Percentiles rank a stretch among this genome's conserved stretches.
Conservation (phyloP, 2,329 filamentous ascomycete genomes). For the Rutstroemia sp. region DNA sequence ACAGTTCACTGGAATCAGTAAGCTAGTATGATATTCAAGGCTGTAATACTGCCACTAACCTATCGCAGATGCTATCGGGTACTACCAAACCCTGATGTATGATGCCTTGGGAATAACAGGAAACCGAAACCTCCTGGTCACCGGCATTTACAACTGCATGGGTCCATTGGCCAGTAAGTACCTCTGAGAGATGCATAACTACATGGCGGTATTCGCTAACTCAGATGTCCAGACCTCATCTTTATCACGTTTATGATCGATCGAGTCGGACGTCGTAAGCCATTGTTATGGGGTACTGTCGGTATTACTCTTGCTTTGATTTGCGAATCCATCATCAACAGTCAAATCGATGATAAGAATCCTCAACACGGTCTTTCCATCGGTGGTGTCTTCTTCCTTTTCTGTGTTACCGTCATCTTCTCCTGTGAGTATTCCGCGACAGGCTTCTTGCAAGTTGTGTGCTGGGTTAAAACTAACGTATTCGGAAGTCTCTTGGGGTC, state of each 20-base stretch:
- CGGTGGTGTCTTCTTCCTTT: slow-evolving; percentile 59
- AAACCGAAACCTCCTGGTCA: slow-evolving; percentile 44
- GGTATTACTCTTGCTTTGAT: slow-evolving; percentile 50
- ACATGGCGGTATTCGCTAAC: not conserved
- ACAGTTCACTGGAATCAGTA: slow-evolving; percentile 52
- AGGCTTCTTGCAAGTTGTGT: too few relatives aligned
- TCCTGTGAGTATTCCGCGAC: slow-evolving; percentile 27
- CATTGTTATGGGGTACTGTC: slow-evolving; percentile 45
- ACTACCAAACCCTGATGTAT: slow-evolving; percentile 56
- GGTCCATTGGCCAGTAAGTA: slow-evolving; percentile 39
- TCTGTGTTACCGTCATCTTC: slow-evolving; percentile 52
- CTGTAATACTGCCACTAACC: not conserved
- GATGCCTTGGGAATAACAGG: slow-evolving; percentile 48
- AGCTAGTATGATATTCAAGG: not conserved
- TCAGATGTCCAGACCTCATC: slow-evolving; percentile 41
- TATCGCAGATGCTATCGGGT: slow-evolving; percentile 48
- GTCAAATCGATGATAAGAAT: slow-evolving; percentile 36
- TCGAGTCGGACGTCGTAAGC: slow-evolving; percentile 43
- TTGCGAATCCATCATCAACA: slow-evolving; percentile 52
- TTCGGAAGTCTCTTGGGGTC: slow-evolving; percentile 45
- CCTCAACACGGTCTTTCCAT: slow-evolving; percentile 42
- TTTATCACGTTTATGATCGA: slow-evolving; percentile 52
- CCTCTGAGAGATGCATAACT: not conserved
- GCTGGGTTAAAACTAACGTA: too few relatives aligned
- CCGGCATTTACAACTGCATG: slow-evolving; percentile 53